Base-by-base conservation (phyloP, 306 rosid species). In the Fagus crenata region DNA sequence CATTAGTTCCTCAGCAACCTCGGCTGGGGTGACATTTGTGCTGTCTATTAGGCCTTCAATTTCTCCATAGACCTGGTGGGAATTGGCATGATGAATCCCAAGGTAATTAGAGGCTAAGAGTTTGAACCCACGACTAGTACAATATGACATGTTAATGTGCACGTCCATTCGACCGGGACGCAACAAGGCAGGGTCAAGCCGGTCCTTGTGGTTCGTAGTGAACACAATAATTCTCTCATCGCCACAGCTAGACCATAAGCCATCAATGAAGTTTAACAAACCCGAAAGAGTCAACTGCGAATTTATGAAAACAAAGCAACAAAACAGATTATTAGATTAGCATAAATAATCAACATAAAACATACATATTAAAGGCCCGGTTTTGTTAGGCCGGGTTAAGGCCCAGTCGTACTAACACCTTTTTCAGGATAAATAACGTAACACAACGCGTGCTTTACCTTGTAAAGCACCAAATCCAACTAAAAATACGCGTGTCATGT, bases 151-250 rank as follows among this genome's bases (percentile, higher is more conserved):
- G 84, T 85, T 67, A 7, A 85, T 81, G 75, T 85, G 87, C 73
- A 82, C 40, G 32, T 85, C 87, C 89, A 87, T 85, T 51, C 91
- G 74, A 6, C 89, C 86, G 0, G 85, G 84, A 3, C 89, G 81
- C 46, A 85, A 70, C 78, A 88, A 59, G 1, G 86, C 89, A 0
- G 83, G 85, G 77, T 85, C 89, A 28, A 85, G 71, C 39, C 73
- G 77, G 0, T 83, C 86, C 53, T 79, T 81, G 31, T 81, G 83
- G 67, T 83, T 88, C 8, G 91, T 88, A 0, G 91, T 85, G 78
- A 85, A 85, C 61, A 88, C 78, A 1, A 83, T 79, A 53, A 88
- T 83, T 69, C 88, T 75, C 77, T 88, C 89, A 12, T 88, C 91
- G 0, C 89, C 86, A 12, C 80, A 72, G 73, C 88, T 79, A 2